Evolutionary conservation across 805 yeast species (phyloP), one percentile per base, ranked within the genome.

Genomic region (Suhomyces sp.): DNA sequence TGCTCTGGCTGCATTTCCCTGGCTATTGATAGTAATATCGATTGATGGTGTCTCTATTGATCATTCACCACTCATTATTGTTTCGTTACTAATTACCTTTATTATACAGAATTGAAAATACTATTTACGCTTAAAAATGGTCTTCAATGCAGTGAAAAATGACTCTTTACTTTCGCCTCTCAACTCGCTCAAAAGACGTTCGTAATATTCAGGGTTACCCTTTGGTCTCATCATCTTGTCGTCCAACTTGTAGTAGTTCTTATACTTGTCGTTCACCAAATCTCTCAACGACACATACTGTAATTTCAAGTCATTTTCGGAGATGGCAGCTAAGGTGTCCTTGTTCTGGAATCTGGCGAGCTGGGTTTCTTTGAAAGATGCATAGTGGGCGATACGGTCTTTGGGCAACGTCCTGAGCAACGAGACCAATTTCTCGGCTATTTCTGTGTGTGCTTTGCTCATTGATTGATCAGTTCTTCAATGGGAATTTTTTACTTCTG

Each of bases 191-290:
- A 86, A 59, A 50, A 91, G 76, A 62, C 94, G 79, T 41, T 77
- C 80, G 63, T 91, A 91, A 65, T 91, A 91, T 46, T 78, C 68
- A 2, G 96, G 90, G 68, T 90, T 88, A 1, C 97, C 97, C 62
- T 86, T 85, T n/a, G 97, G 97, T 59, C 69, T 76, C 61, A 82
- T 69, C 58, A 91, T 69, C 64, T 87, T 87, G 44, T 83, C 87
- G 52, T 85, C 85, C 35, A 84, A 78, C 55, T 79, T 74, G 65
- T 88, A 88, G 62, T 83, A 83, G 54, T 80, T 79, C 60, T 75
- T 78, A 74, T 85, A 85, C 62, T 85, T 84, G 64, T 85, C 85
- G 52, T 77, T 79, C 53, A 78, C 77, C 53, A 87, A 68, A 57
- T 79, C 81, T 46, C 84, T 74, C 50, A 87, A 67, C 3, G 92